Base-by-base conservation (phyloP, 2,329 filamentous ascomycete genomes). In the Fusarium avenaceum region DNA sequence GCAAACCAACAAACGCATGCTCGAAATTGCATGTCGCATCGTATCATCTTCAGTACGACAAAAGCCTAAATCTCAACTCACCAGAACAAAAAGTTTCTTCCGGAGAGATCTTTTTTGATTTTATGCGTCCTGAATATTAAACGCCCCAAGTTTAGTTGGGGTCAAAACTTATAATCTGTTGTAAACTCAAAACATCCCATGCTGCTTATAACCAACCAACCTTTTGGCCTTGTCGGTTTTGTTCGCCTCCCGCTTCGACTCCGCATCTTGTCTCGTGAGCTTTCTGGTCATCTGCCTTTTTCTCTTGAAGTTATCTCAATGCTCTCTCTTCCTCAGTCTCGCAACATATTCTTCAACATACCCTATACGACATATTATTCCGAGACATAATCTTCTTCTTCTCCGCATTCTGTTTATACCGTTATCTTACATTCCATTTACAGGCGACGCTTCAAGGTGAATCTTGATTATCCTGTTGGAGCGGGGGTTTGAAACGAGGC, bases 401-500 rank as follows among this genome's bases (percentile, higher is more conserved):
- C 20, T 20, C 33, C 32, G 15, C 30, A 51, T 51, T 19, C 33
- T 35, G 35, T 47, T 32, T 40, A 20, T 14, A 49, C 43, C 32
- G 33, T 17, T 24, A 28, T 45, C 24, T 57, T 24, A 17, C n/a
- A 30, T 39, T 10, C 22, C 17, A 19, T n/a, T 35, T 30, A 14
- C n/a, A 20, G 22, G 5, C 35, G 17, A 19, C 35, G n/a, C 35
- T 19, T 7, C 9, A n/a, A n/a, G 35, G 32, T 26, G 33, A 51
- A 45, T 19, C 26, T 58, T 20, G n/a, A 9, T n/a, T n/a, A 11
- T 20, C 28, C 15, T 48, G 38, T 26, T 26, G 24, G 44, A 51
- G 51, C 26, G 57, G 47, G 59, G 55, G 28, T 4, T 62, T 62
- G 56, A 66, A 65, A 66, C 40, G 32, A 62, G 50, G 46, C 63